Evolutionary conservation across 257 asterid genomes (phyloP).

Genomic region (Misopates orontium): DNA sequence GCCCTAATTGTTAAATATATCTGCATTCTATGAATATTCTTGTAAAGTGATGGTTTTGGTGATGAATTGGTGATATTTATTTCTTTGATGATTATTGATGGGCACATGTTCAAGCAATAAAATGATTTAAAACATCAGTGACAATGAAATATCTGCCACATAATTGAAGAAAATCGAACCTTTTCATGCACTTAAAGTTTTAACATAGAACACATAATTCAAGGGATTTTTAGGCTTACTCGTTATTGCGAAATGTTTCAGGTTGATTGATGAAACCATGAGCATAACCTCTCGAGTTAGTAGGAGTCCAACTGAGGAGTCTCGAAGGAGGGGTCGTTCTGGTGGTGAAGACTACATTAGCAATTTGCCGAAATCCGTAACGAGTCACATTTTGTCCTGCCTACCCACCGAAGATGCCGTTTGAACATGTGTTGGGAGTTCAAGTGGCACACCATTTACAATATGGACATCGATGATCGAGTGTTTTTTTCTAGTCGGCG

Average conservation of each 20-base stretch:
- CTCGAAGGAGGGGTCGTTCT: background rate
- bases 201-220: too few species aligned
- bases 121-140: too few species aligned
- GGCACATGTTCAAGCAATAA: too few species aligned
- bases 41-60: too few species aligned
- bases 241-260: background rate
- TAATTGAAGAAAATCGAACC: too few species aligned
- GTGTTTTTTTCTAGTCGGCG: background rate
- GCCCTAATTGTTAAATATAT: too few species aligned
- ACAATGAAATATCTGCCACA: too few species aligned
- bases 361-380: background rate
- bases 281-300: background rate
- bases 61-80: too few species aligned
- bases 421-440: background rate
- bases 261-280: background rate
- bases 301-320: background rate
- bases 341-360: background rate
- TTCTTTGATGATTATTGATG: too few species aligned
- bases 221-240: too few species aligned
- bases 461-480: background rate
- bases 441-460: background rate
- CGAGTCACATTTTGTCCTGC: background rate
- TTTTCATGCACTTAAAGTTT: too few species aligned
- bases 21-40: too few species aligned
- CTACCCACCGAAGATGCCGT: background rate